A percentile compares a stretch with the other conserved stretches of the same genome.
Evolutionary conservation across 345 rosid species (phyloP).

Genomic region (Acer saccharum): DNA sequence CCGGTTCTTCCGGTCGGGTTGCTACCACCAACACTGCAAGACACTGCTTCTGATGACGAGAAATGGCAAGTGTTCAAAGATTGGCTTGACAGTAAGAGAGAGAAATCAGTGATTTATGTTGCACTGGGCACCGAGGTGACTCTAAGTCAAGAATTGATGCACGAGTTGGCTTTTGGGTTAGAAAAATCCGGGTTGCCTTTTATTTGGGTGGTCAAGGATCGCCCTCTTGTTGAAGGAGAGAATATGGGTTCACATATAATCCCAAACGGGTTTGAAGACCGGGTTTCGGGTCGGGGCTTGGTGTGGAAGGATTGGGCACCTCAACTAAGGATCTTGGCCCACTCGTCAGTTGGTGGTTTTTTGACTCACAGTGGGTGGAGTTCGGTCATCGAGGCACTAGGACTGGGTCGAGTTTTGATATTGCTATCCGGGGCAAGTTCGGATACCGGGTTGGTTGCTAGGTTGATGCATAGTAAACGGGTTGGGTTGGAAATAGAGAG

Average conservation of each 20-base stretch:
- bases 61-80: background rate
- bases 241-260: background rate
- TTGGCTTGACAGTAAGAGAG: background rate
- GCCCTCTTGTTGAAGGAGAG: background rate
- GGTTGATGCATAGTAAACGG: conserved; percentile 12
- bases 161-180: conserved; percentile 30
- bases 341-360: conserved; percentile 33
- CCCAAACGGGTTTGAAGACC: conserved; percentile 14
- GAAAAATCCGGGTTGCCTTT: conserved; percentile 27
- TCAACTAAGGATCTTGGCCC: conserved; percentile 22
- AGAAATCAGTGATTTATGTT: conserved; percentile 11
- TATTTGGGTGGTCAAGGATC: conserved; percentile 27
- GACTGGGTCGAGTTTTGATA: conserved; percentile 22
- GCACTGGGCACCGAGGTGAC: conserved; percentile 26
- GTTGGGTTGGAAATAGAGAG: conserved; percentile 28
- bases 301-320: conserved; percentile 31
- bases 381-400: conserved; percentile 30
- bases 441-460: conserved; percentile 24
- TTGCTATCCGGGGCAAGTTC: conserved; percentile 7
- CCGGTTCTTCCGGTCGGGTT: conserved; percentile 1
- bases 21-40: background rate
- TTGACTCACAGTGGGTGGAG: conserved; percentile 34
- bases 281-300: conserved; percentile 18
- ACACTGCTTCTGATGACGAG: background rate
- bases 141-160: conserved; percentile 14